These are phyloP conservation scores for Botrytis medusae DNA, from an alignment of 2,329 filamentous ascomycete species.

Conservation along the genomic window DNA sequence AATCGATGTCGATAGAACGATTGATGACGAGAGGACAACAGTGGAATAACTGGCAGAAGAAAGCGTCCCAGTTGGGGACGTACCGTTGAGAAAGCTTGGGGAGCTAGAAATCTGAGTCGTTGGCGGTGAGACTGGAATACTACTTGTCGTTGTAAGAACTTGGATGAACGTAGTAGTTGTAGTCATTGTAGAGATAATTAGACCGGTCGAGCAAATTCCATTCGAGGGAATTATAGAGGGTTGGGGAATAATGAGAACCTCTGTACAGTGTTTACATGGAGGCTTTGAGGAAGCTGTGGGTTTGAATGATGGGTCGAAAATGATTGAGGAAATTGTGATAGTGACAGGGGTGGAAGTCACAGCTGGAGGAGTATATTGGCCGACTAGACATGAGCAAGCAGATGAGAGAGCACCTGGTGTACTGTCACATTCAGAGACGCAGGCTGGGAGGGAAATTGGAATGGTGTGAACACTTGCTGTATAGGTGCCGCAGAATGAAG, in stretches of 20 bases:
- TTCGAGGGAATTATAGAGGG: not conserved
- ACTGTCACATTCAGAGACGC: not conserved
- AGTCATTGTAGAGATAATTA: conserved; percentile 6
- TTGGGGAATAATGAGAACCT: not conserved
- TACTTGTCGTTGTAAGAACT: not conserved
- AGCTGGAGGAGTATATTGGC: not conserved
- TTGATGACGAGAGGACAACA: not conserved
- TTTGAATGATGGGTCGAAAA: not conserved
- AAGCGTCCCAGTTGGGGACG: not conserved
- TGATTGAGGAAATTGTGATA: not conserved
- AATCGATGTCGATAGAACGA: not conserved
- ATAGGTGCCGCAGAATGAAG: not conserved
- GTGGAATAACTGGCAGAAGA: not conserved
- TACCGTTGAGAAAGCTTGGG: not conserved
- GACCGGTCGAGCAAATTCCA: not conserved
- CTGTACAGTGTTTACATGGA: not conserved
- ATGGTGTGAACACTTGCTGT: not conserved
- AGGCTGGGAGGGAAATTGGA: not conserved
- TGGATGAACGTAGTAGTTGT: conserved; percentile 16
- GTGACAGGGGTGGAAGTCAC: not conserved
- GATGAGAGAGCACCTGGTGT: not conserved
- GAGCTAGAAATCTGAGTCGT: not conserved
- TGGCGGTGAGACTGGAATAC: not conserved
- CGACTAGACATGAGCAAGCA: not conserved
- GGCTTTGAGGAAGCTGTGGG: not conserved